Percentiles rank a stretch among this genome's conserved stretches.
Evolutionary conservation across 106 monocot genomes (phyloP).

Genomic region (Gastrodia elata): DNA sequence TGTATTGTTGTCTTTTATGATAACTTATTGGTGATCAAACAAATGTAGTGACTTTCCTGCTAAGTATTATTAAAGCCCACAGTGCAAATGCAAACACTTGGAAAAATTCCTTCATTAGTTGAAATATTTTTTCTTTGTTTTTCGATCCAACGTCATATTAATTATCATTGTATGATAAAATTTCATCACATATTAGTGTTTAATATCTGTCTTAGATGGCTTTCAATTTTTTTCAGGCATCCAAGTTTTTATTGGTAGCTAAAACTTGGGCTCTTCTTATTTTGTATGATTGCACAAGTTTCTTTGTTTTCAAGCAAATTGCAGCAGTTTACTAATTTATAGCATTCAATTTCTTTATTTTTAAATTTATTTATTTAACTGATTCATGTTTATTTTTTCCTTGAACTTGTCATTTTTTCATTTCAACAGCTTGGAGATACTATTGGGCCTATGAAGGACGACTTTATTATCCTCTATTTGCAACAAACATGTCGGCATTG

Average conservation of each 20-base stretch:
- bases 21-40: too few relatives aligned
- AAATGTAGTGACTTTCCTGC: too few relatives aligned
- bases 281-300: neutral
- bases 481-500: slow-evolving; percentile 64
- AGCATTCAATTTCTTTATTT: neutral
- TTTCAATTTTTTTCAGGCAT: neutral
- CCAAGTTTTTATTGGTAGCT: neutral
- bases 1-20: neutral
- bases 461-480: slow-evolving; percentile 73
- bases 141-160: neutral
- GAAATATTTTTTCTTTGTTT: neutral
- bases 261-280: neutral
- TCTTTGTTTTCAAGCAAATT: too few relatives aligned
- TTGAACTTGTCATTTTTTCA: neutral
- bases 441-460: slow-evolving; percentile 68
- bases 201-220: neutral
- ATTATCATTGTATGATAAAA: neutral
- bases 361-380: neutral
- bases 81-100: neutral
- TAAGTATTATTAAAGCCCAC: neutral
- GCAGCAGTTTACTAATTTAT: neutral
- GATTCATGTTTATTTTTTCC: neutral
- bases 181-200: neutral
- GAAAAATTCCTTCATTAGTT: neutral
- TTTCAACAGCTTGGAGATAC: slow-evolving; percentile 68